Evolutionary conservation across 495 filamentous ascomycete species (phyloP).

Genomic region (Annulohypoxylon stygium): DNA sequence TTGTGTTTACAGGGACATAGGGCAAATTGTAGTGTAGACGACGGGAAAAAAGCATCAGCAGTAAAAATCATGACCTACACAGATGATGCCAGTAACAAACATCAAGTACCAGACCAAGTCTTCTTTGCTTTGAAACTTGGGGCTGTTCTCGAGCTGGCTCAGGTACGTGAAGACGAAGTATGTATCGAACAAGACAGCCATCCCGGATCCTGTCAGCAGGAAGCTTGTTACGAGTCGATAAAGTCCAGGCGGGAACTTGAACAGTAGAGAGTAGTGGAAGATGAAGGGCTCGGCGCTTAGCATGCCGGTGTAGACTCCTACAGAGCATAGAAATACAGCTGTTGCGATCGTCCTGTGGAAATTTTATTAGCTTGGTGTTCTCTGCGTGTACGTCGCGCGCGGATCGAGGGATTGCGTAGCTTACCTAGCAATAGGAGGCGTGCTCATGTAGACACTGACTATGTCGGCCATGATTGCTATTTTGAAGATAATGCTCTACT

Average conservation of each 20-base stretch:
- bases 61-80: slow-evolving; percentile 55
- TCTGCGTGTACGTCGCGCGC: background rate
- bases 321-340: slow-evolving; percentile 72
- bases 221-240: slow-evolving; percentile 75
- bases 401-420: background rate
- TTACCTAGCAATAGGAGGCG: slow-evolving; percentile 52
- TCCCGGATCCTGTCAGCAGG: slow-evolving; percentile 72
- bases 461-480: slow-evolving; percentile 49
- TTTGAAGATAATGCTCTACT: slow-evolving; percentile 3
- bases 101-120: slow-evolving; percentile 65
- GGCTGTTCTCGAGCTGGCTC: slow-evolving; percentile 58
- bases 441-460: slow-evolving; percentile 43
- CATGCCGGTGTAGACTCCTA: slow-evolving; percentile 71
- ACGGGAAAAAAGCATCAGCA: background rate
- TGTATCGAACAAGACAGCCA: slow-evolving; percentile 82
- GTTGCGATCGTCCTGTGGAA: slow-evolving; percentile 76
- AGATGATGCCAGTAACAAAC: slow-evolving; percentile 57
- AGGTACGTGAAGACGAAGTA: slow-evolving; percentile 72
- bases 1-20: background rate
- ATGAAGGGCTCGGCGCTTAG: slow-evolving; percentile 66
- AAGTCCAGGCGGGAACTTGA: slow-evolving; percentile 71
- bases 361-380: slow-evolving; percentile 17
- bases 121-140: slow-evolving; percentile 60
- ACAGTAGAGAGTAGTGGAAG: slow-evolving; percentile 68
- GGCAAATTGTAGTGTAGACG: background rate